Evolutionary conservation across 805 yeast genomes (phyloP), one percentile per base, ranked within the genome.

Genomic region (Brettanomyces bruxellensis): DNA sequence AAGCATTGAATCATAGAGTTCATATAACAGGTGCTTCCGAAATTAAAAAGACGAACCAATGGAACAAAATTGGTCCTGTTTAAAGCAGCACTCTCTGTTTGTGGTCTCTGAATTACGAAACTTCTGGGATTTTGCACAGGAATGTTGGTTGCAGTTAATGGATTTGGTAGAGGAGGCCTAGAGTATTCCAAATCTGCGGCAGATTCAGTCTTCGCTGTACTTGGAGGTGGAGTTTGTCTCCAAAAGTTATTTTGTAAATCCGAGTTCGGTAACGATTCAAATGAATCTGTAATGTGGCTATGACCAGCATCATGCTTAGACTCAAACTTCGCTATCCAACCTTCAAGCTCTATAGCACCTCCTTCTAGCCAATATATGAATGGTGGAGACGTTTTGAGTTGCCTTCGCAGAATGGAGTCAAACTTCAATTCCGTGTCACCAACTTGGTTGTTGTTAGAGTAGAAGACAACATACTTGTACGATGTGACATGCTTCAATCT

Each of bases 21-120:
- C 47, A 85, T 79, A 57, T 85, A 85, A 55, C 95, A 85, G 0
- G 90, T 81, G 38, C 81, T 81, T 0, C 89, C 88, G 62, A 76
- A 67, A 56, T 85, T 85, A 49, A 75, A 66, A 44, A 85, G 61
- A 0, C 90, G 47, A 4, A 61, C 58, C 22, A 57, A 35, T 1
- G 63, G 64, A 18, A 18, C 13, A 12, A 35, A n/a, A 35, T 8
- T n/a, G 7, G 32, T 28, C 11, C 32, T 6, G 9, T 9, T 28
- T 9, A 9, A 28, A 28, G 11, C 32, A 7, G 32, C 32, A 28
- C 11, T 28, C 32, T 28, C 32, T 7, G 32, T 35, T n/a, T 35
- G 38, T 38, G 22, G 41, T 38, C 25, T 38, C 13, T 38, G 41
- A 23, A 23, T 38, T 23, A 25, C 13, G 2, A 18, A 8, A 8